Percentiles rank a stretch among this genome's conserved stretches.
Evolutionary conservation across 2,329 filamentous ascomycete genomes (phyloP).

Genomic region (Pleurostoma richardsiae): DNA sequence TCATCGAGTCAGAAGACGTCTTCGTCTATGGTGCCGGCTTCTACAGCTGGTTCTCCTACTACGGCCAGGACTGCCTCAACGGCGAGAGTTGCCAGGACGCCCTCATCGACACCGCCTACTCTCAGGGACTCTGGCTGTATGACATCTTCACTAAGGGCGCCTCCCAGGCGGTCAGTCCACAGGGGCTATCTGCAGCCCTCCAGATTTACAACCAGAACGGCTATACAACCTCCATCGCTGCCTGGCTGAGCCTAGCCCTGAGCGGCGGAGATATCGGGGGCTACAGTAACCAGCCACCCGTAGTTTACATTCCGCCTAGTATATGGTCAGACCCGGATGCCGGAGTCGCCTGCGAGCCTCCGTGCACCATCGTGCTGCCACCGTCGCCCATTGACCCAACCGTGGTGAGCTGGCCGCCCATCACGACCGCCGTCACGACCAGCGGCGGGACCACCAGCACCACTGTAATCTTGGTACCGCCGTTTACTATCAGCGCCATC

Average conservation of each 20-base stretch:
- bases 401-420: not conserved
- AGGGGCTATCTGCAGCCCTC: not conserved
- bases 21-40: slow-evolving; percentile 50
- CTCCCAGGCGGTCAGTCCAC: not conserved
- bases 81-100: slow-evolving; percentile 5
- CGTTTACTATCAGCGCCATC: not conserved
- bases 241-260: not conserved
- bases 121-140: slow-evolving; percentile 3
- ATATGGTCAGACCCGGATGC: not conserved
- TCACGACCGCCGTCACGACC: not conserved
- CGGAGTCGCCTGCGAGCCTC: not conserved
- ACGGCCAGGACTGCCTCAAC: slow-evolving; percentile 14
- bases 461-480: not conserved
- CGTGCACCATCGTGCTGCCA: not conserved
- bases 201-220: not conserved
- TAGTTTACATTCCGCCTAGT: not conserved
- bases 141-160: slow-evolving; percentile 10
- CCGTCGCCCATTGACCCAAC: not conserved
- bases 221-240: not conserved
- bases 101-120: slow-evolving; percentile 6
- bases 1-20: slow-evolving; percentile 44
- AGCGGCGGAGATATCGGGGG: not conserved
- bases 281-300: not conserved
- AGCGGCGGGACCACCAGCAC: not conserved
- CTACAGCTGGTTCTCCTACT: slow-evolving; percentile 57